Conservation (phyloP, 306 rosid species). For the Arachis stenosperma region DNA sequence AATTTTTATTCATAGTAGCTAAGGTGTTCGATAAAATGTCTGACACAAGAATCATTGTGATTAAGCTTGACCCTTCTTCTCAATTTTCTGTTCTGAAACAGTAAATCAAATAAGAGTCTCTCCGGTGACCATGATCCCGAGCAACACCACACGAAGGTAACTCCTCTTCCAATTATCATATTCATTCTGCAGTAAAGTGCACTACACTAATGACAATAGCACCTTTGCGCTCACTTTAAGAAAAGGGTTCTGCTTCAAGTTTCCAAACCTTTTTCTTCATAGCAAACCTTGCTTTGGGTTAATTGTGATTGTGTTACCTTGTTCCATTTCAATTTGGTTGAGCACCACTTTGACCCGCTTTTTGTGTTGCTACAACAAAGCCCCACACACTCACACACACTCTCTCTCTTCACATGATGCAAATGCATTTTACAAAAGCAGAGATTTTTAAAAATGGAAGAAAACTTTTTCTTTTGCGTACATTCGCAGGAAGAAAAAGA, state of each 20-base stretch:
- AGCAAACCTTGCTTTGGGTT: background rate
- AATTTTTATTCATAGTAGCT: too few relatives aligned
- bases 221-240: constrained; percentile 43
- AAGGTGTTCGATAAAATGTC: too few relatives aligned
- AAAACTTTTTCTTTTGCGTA: constrained; percentile 33
- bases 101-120: background rate
- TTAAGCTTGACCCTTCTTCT: background rate
- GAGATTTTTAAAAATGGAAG: constrained; percentile 34
- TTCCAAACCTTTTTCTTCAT: constrained; percentile 18
- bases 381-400: background rate
- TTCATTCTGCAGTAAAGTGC: background rate
- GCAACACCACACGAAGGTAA: constrained; percentile 16
- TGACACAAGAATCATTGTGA: background rate
- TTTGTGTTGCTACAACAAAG: constrained; percentile 22
- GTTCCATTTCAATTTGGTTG: constrained; percentile 42
- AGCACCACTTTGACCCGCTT: constrained; percentile 38
- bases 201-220: background rate
- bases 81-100: background rate
- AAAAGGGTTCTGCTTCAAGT: constrained; percentile 15
- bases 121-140: constrained; percentile 21
- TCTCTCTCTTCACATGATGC: constrained; percentile 52
- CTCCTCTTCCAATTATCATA: too few relatives aligned
- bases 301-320: background rate
- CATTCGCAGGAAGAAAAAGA: constrained; percentile 21
- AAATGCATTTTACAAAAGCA: constrained; percentile 38